Evolutionary conservation across 345 rosid genomes (phyloP).

Genomic region (Rhodamnia argentea): DNA sequence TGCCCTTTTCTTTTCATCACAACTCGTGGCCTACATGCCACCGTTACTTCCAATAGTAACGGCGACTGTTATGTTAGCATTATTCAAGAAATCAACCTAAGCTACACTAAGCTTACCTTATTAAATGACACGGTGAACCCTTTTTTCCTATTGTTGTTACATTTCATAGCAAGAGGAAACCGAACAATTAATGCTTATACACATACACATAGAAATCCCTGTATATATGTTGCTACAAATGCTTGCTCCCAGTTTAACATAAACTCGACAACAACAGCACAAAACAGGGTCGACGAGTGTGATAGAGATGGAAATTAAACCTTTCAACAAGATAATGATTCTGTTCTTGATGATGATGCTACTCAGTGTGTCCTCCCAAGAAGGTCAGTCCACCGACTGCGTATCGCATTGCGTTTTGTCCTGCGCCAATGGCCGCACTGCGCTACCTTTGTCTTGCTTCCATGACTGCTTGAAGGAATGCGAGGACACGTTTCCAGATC

Average conservation of each 20-base stretch:
- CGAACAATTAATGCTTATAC: neutral
- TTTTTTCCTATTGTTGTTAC: too few species aligned
- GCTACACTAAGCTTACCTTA: neutral
- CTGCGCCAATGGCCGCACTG: neutral
- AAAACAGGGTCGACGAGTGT: neutral
- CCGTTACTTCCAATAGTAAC: neutral
- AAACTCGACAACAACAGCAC: neutral
- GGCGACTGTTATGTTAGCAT: neutral
- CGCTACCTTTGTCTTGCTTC: neutral
- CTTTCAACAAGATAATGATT: neutral
- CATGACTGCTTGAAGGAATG: neutral
- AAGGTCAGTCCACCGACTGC: neutral
- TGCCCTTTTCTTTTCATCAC: neutral
- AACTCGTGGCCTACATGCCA: neutral
- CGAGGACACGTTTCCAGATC: neutral
- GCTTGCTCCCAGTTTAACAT: neutral
- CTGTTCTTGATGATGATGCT: neutral
- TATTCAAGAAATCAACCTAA: too few species aligned
- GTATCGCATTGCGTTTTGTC: neutral
- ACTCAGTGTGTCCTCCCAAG: neutral
- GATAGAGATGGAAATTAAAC: neutral
- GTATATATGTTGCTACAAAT: too few species aligned
- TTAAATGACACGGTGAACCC: neutral
- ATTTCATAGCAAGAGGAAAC: neutral
- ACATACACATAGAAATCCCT: neutral